Percentiles rank a stretch among this genome's conserved stretches.
These are phyloP conservation scores for Vitis rupestris DNA, from an alignment of 164 flowering plant genomes.

Conservation along the genomic window DNA sequence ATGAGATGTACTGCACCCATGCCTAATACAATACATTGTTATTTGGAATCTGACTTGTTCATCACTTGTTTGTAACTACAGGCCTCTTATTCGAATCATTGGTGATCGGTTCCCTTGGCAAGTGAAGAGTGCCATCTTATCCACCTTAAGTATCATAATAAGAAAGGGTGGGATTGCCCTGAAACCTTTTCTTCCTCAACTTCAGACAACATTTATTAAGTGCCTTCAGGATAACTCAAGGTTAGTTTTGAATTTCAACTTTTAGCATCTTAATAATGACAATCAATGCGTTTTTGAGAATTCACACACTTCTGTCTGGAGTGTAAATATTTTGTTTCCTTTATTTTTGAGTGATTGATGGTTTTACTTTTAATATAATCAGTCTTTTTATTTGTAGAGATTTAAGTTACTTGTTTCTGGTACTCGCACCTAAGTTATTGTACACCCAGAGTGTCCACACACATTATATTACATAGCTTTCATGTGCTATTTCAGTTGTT, in stretches of 20 bases:
- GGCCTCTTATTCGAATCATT: conserved; percentile 95
- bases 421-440: no score
- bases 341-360: not conserved
- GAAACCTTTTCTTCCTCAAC: conserved; percentile 99
- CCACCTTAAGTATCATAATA: conserved; percentile 83
- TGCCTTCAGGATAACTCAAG: conserved; percentile 94
- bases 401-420: no score
- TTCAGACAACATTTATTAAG: conserved; percentile 95
- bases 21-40: not conserved
- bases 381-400: no score
- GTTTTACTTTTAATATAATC: not conserved
- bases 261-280: no score
- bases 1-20: no score
- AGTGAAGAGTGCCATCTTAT: conserved; percentile 93
- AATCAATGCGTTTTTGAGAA: no score
- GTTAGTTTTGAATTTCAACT: conserved; percentile 29
- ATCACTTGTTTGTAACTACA: conserved; percentile 24
- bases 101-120: conserved; percentile 99
- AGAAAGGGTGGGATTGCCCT: conserved; percentile 87
- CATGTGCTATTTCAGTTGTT: conserved; percentile 5
- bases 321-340: not conserved
- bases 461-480: not conserved
- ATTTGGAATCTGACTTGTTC: conserved; percentile 2
- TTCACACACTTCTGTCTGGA: not conserved
- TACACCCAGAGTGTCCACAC: no score